Conservation (phyloP, 2,329 filamentous ascomycete genomes). For the Periglandula ipomoeae region DNA sequence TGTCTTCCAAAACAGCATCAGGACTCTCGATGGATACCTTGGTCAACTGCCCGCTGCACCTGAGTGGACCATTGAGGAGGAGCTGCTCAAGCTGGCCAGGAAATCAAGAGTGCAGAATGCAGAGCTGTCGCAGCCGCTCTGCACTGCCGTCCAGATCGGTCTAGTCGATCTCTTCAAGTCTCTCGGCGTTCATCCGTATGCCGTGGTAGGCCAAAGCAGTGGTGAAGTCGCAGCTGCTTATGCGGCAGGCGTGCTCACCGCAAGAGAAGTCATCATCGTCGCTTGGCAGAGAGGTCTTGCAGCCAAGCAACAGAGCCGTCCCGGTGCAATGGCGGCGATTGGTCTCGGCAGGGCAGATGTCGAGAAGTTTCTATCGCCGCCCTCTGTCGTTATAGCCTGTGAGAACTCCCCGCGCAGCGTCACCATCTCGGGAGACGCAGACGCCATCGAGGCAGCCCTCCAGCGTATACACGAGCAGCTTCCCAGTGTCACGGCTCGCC, state of each 20-base stretch:
- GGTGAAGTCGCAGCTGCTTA: slow-evolving; percentile 35
- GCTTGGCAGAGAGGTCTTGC: slow-evolving; percentile 25
- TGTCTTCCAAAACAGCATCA: not conserved
- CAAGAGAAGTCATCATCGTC: slow-evolving; percentile 21
- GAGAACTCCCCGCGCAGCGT: slow-evolving; percentile 20
- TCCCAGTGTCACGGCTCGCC: slow-evolving; percentile 13
- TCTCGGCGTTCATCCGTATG: slow-evolving; percentile 19
- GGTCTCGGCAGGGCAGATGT: slow-evolving; percentile 21
- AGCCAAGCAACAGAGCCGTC: slow-evolving; percentile 3
- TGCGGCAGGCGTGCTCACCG: slow-evolving; percentile 20
- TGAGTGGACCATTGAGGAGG: slow-evolving; percentile 2
- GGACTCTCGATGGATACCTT: not conserved
- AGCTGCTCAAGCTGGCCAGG: not conserved
- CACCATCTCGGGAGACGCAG: slow-evolving; percentile 18
- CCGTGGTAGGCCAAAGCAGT: slow-evolving; percentile 29
- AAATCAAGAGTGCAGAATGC: slow-evolving; percentile 2
- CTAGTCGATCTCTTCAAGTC: slow-evolving; percentile 27
- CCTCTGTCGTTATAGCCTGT: slow-evolving; percentile 17
- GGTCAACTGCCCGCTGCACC: not conserved
- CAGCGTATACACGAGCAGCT: slow-evolving; percentile 13
- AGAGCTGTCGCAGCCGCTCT: slow-evolving; percentile 21
- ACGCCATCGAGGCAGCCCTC: slow-evolving; percentile 16
- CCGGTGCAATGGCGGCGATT: slow-evolving; percentile 26
- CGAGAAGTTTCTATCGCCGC: slow-evolving; percentile 12
- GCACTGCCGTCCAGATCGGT: slow-evolving; percentile 29